A percentile compares a stretch with the other conserved stretches of the same genome.
Conservation (phyloP, 2,329 filamentous ascomycete genomes). For the Akanthomyces muscarius region DNA sequence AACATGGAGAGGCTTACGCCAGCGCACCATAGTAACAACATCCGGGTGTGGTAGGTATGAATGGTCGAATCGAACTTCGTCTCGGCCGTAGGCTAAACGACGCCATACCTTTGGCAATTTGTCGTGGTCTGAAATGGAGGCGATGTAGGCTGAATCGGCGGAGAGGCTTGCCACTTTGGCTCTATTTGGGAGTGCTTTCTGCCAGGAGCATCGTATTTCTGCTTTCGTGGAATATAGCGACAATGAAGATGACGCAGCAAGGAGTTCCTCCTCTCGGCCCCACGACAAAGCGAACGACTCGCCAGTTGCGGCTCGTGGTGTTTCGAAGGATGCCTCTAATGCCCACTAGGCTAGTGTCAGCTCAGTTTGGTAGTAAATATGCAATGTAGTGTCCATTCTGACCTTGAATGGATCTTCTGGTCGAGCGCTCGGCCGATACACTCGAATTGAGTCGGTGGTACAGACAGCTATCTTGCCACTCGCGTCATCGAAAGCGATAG, state of each 20-base stretch:
- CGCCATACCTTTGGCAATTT: conserved; percentile 90
- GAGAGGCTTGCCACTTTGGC: conserved; percentile 75
- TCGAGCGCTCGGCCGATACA: conserved; percentile 73
- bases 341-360: conserved; percentile 47
- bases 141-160: conserved; percentile 82
- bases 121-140: conserved; percentile 74
- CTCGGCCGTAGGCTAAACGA: conserved; percentile 74
- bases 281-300: conserved; percentile 65
- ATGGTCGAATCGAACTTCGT: conserved; percentile 84
- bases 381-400: conserved; percentile 23
- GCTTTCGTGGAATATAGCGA: conserved; percentile 59
- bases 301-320: conserved; percentile 28
- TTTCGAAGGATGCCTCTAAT: conserved; percentile 57
- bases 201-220: conserved; percentile 63
- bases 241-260: conserved; percentile 68
- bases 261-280: conserved; percentile 79
- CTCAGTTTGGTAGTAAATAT: conserved; percentile 22
- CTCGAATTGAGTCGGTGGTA: conserved; percentile 60
- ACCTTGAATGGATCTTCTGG: conserved; percentile 73
- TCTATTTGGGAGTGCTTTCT: conserved; percentile 66
- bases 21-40: conserved; percentile 76
- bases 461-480: conserved; percentile 83
- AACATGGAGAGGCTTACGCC: conserved; percentile 73
- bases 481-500: conserved; percentile 74
- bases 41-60: conserved; percentile 83